phyloP scores from a whole-genome alignment of 2,329 filamentous ascomycete genomes.

The Magnaporthiopsis incrustans region DNA sequence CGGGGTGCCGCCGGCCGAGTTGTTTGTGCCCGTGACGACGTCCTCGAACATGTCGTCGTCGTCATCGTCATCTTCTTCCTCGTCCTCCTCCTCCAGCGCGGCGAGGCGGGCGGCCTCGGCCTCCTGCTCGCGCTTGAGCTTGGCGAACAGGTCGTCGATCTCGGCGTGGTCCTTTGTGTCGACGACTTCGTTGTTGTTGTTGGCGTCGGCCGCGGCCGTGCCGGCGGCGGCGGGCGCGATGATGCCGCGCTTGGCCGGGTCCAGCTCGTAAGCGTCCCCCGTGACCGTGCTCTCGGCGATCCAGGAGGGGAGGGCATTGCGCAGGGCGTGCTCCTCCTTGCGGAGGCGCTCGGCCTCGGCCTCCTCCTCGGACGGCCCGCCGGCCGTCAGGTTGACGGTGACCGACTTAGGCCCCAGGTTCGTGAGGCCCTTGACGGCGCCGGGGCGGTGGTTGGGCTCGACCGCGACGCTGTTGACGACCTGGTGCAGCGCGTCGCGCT shows the following conservation, averaged over 20 bases:
- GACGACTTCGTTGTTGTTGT: constrained; percentile 25
- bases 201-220: constrained; percentile 19
- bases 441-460: constrained; percentile 48
- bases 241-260: constrained; percentile 18
- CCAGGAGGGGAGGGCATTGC: constrained; percentile 65
- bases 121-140: constrained; percentile 50
- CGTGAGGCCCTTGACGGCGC: constrained; percentile 60
- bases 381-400: constrained; percentile 57
- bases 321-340: constrained; percentile 56
- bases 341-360: constrained; percentile 55
- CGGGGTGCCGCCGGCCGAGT: constrained; percentile 24
- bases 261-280: constrained; percentile 48
- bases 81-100: constrained; percentile 31
- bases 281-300: constrained; percentile 64
- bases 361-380: constrained; percentile 59
- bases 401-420: constrained; percentile 62
- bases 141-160: constrained; percentile 61
- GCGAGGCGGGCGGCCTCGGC: constrained; percentile 23
- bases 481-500: constrained; percentile 60
- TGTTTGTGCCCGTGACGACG: constrained; percentile 30
- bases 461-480: constrained; percentile 52
- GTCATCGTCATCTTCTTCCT: constrained; percentile 28
- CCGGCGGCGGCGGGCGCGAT: constrained; percentile 26
- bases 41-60: constrained; percentile 43
- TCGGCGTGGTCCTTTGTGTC: constrained; percentile 46